Base-by-base conservation (phyloP, 768 basidiomycete genomes). In the Mycena polygramma region DNA sequence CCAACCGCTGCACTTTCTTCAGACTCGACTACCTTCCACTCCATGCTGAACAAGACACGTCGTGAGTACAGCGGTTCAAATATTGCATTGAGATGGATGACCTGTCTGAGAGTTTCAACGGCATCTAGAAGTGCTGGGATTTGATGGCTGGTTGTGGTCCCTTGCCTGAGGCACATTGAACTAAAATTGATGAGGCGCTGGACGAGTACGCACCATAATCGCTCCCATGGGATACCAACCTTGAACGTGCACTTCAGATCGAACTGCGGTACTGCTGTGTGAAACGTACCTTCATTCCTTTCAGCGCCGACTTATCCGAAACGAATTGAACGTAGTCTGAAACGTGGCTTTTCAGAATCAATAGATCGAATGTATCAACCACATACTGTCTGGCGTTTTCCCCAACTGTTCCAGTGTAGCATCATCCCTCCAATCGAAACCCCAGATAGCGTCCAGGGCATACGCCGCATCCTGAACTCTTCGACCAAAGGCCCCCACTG, bases 401-500 rank as follows among this genome's bases (percentile, higher is more conserved):
- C 24, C 86, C 9, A 73, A 82, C 57, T 84, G 83, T 1, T 75
- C 81, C 36, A 82, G 70, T 1, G 82, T 84, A 46, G 78, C 81
- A 54, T 81, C 79, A 69, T 83, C 82, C 24, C 79, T 75, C 39
- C 73, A 75, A 51, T 83, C 82, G 7, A 73, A 73, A 0, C 81
- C 83, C 13, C 79, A 79, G 53, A 84, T 82, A n/a, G 80, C 75
- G 36, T 81, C 77, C 20, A 85, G 79, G 13, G 82, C 76, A 55
- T 77, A 75, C 2, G 81, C 83, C 2, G 80, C 80, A 59, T 85
- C 84, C 7, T 76, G 26, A 51, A 83, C 75, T 19, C 79, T 81
- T 19, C 82, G 80, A 36, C 78, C 67, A 53, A 85, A 77, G 5
- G 82, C 77, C 4, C 84, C 84, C 20, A 84, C 82, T 6, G 83